These are phyloP conservation scores for Asterophora parasitica DNA, from an alignment of 768 basidiomycete genomes.

Conservation along the genomic window DNA sequence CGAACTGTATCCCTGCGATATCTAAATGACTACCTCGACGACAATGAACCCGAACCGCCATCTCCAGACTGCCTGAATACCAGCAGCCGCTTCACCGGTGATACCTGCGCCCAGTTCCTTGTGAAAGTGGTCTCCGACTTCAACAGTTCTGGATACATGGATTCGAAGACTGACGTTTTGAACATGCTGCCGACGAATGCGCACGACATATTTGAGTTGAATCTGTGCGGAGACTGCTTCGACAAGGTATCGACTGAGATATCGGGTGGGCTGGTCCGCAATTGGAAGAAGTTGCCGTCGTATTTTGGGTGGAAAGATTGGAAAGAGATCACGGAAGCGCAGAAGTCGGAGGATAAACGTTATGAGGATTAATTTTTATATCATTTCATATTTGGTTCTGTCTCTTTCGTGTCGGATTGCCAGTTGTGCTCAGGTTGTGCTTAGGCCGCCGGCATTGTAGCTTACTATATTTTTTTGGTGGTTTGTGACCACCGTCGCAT, in stretches of 20 bases:
- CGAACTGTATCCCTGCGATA: slow-evolving; percentile 14
- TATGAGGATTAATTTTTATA: slow-evolving; percentile 5
- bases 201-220: slow-evolving; percentile 1
- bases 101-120: slow-evolving; percentile 10
- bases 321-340: slow-evolving; percentile 4
- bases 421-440: neutral
- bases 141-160: slow-evolving; percentile 10
- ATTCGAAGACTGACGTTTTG: slow-evolving; percentile 11
- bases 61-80: slow-evolving; percentile 2
- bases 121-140: slow-evolving; percentile 5
- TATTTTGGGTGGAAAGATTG: slow-evolving; percentile 11
- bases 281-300: slow-evolving; percentile 11
- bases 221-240: slow-evolving; percentile 16
- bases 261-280: slow-evolving; percentile 1
- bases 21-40: slow-evolving; percentile 8
- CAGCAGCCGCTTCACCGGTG: neutral
- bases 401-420: neutral
- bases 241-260: neutral
- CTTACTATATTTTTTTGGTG: no score
- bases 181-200: slow-evolving; percentile 6
- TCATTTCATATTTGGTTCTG: no score
- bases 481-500: no score
- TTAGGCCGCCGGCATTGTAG: no score
- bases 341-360: slow-evolving; percentile 3
- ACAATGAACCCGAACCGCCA: neutral